A percentile compares a stretch with the other conserved stretches of the same genome.
Conservation (phyloP, 169 alveolate genomes). For the Blepharisma undulans region DNA sequence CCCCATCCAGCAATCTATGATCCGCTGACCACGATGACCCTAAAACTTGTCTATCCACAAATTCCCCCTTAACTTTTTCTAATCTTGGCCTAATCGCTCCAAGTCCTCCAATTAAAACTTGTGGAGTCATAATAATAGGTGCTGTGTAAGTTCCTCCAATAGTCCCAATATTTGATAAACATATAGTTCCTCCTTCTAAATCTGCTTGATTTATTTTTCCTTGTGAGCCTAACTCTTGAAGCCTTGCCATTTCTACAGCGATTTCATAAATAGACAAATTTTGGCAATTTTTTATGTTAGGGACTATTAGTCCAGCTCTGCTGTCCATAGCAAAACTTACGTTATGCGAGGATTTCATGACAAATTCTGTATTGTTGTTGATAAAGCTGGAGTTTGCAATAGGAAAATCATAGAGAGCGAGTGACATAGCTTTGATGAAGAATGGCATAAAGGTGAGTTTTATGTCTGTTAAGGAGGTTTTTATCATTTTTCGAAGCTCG, state of each 20-base stretch:
- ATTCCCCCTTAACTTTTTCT: slow-evolving; percentile 47
- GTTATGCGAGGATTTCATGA: slow-evolving; percentile 83
- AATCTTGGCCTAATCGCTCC: slow-evolving; percentile 81
- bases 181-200: slow-evolving; percentile 90
- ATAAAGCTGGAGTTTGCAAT: slow-evolving; percentile 82
- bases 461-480: slow-evolving; percentile 50
- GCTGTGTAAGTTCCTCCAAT: slow-evolving; percentile 93
- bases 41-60: slow-evolving; percentile 65
- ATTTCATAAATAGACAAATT: slow-evolving; percentile 86
- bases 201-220: slow-evolving; percentile 84
- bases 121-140: slow-evolving; percentile 92
- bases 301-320: slow-evolving; percentile 92
- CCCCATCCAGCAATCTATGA: slow-evolving; percentile 95
- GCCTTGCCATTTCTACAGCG: slow-evolving; percentile 81
- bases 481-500: slow-evolving; percentile 56
- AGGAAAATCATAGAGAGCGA: slow-evolving; percentile 86
- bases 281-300: slow-evolving; percentile 91
- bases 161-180: slow-evolving; percentile 93
- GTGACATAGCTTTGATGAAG: slow-evolving; percentile 89
- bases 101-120: slow-evolving; percentile 90
- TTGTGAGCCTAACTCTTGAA: slow-evolving; percentile 82
- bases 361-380: slow-evolving; percentile 61
- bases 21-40: slow-evolving; percentile 90
- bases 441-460: slow-evolving; percentile 90
- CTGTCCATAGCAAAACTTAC: slow-evolving; percentile 93